Conservation (phyloP, 169 alveolate genomes). For the Plasmodium knowlesi region DNA sequence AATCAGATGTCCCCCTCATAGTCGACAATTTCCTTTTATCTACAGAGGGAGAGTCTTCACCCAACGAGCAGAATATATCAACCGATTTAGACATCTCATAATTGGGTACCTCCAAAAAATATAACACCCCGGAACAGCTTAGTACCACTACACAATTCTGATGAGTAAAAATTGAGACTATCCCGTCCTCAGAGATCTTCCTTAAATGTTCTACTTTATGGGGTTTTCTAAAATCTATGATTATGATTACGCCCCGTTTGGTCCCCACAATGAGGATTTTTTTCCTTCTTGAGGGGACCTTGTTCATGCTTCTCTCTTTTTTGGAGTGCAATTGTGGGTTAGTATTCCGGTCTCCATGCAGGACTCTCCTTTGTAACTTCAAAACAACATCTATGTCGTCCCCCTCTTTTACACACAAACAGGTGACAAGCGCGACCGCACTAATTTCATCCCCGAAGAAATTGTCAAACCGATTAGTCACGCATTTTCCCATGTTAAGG, state of each 20-base stretch:
- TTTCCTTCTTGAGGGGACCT: background rate
- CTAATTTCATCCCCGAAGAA: slow-evolving; percentile 21
- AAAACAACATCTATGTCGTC: slow-evolving; percentile 21
- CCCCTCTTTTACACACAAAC: background rate
- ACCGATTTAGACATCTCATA: background rate
- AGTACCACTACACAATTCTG: slow-evolving; percentile 25
- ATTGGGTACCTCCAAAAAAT: slow-evolving; percentile 27
- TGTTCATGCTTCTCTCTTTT: background rate
- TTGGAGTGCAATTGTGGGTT: background rate
- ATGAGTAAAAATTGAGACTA: slow-evolving; percentile 48
- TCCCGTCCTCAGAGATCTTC: slow-evolving; percentile 12
- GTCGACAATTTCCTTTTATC: background rate
- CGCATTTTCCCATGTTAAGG: background rate
- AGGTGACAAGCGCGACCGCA: slow-evolving; percentile 19
- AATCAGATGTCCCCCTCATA: background rate
- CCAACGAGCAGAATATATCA: background rate
- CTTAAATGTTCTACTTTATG: slow-evolving; percentile 38
- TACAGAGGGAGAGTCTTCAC: background rate
- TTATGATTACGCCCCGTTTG: slow-evolving; percentile 22
- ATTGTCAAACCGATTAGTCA: background rate
- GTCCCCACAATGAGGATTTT: slow-evolving; percentile 37
- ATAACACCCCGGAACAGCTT: slow-evolving; percentile 21
- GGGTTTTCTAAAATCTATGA: slow-evolving; percentile 31
- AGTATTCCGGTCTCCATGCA: background rate
- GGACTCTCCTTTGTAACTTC: background rate